Evolutionary conservation across 345 rosid genomes (phyloP).

Genomic region (Eucalyptus curtisii): DNA sequence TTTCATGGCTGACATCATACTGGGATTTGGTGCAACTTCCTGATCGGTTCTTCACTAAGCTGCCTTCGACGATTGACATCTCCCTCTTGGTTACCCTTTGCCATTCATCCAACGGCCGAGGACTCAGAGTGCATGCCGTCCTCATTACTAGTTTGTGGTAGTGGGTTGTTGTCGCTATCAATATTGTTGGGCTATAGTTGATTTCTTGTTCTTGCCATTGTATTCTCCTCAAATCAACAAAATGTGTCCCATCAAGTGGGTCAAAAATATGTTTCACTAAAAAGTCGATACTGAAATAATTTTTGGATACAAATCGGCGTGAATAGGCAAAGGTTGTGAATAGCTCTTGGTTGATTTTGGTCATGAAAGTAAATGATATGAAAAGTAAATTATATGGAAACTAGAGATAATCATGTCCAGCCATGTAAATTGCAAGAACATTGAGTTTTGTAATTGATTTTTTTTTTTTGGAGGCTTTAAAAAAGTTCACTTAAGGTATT

Average conservation of each 20-base stretch:
- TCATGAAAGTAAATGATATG: not conserved
- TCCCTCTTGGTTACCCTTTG: too few relatives aligned
- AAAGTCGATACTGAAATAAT: not conserved
- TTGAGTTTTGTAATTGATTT: not conserved
- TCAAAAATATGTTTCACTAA: not conserved
- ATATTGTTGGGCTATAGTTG: not conserved
- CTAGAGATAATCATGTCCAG: not conserved
- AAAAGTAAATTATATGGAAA: not conserved
- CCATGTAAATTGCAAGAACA: not conserved
- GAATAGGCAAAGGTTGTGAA: not conserved
- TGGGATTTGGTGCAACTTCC: too few relatives aligned
- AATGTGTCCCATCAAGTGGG: not conserved
- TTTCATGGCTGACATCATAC: too few relatives aligned
- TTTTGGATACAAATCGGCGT: fast-evolving
- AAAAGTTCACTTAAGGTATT: not conserved
- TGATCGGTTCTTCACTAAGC: too few relatives aligned
- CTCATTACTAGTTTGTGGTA: too few relatives aligned
- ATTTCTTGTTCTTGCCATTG: not conserved
- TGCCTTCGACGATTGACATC: too few relatives aligned
- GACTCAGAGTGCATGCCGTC: too few relatives aligned
- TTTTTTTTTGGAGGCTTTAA: too few relatives aligned
- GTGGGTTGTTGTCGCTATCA: too few relatives aligned
- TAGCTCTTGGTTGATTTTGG: not conserved
- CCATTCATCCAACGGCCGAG: too few relatives aligned
- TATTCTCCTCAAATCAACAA: not conserved